Base-by-base conservation (phyloP, 192 early-diverging fungal species). In the Podila horticola region DNA sequence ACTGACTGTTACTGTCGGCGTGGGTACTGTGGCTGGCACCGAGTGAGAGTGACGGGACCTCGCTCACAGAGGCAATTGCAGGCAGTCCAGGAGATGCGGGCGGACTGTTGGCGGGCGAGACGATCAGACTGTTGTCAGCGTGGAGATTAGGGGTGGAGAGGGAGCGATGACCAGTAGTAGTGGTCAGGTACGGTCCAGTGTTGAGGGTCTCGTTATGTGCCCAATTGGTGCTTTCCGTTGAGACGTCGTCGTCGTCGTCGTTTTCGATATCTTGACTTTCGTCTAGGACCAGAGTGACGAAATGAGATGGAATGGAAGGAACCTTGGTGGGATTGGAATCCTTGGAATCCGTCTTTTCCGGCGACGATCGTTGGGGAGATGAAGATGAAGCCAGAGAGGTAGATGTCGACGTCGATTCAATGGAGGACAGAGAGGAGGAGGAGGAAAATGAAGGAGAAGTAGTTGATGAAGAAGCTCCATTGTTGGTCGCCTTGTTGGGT, bases 41-140 rank as follows among this genome's bases (percentile, higher is more conserved):
- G 30, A 61, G 59, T 17, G 29, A 17, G 59, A 61, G 59, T 34
- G 59, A 17, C 30, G 29, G 22, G 0, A 13, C 24, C 52, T 55
- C 52, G 52, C 24, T 55, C 7, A 55, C 52, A n/a, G 52, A 55
- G 6, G 20, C 52, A 26, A 61, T 61, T 11, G 52, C 28, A 12
- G 59, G 59, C 30, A 61, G 5, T 19, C 7, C 59, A 6, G 59
- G 59, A 2, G 59, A 61, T 15, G 22, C 30, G 8, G 59, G 59
- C 4, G 59, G 59, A 61, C 59, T 61, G 59, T 61, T 61, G 59
- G 59, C 22, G 9, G 59, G 59, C 4, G 59, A 61, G 24, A 61
- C 6, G 59, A 61, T 61, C 26, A 61, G 13, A 11, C 59, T 61
- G 19, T 30, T 28, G 29, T 61, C 59, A 2, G 59, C 59, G 26